A percentile compares a stretch with the other conserved stretches of the same genome.
phyloP scores from a whole-genome alignment of 768 basidiomycete genomes.

The Thelephora ganbajun region DNA sequence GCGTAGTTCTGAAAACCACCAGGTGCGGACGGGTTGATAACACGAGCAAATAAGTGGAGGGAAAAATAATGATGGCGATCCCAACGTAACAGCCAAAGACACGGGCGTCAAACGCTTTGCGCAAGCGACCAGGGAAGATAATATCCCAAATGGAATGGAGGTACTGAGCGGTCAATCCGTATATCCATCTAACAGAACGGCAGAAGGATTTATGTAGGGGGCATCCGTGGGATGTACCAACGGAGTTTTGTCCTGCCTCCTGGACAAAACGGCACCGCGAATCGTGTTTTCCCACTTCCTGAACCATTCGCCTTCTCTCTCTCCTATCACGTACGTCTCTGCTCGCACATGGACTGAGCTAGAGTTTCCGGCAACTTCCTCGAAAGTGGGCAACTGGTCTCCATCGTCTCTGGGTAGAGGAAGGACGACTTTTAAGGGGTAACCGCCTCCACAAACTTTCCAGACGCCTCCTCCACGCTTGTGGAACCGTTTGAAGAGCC shows the following conservation, averaged over 20 bases:
- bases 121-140: no score
- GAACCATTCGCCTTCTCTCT: constrained; percentile 71
- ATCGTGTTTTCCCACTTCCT: constrained; percentile 63
- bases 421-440: constrained; percentile 36
- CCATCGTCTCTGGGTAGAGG: neutral
- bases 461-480: constrained; percentile 56
- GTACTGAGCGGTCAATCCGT: neutral
- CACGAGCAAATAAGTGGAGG: no score
- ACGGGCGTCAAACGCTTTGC: no score
- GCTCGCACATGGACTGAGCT: neutral
- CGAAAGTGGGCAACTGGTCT: neutral
- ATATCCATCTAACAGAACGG: neutral
- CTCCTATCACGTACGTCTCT: constrained; percentile 33
- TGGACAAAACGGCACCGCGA: constrained; percentile 32
- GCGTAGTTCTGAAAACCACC: no score
- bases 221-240: neutral
- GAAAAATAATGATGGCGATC: no score
- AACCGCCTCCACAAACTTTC: constrained; percentile 66
- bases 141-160: no score
- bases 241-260: neutral
- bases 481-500: constrained; percentile 65
- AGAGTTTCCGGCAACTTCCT: constrained; percentile 12
- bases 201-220: neutral
- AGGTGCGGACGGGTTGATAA: no score
- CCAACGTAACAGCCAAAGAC: no score